phyloP scores from a whole-genome alignment of 225 moss, liverwort and hornwort genomes.

The Sphagnum contortum region DNA sequence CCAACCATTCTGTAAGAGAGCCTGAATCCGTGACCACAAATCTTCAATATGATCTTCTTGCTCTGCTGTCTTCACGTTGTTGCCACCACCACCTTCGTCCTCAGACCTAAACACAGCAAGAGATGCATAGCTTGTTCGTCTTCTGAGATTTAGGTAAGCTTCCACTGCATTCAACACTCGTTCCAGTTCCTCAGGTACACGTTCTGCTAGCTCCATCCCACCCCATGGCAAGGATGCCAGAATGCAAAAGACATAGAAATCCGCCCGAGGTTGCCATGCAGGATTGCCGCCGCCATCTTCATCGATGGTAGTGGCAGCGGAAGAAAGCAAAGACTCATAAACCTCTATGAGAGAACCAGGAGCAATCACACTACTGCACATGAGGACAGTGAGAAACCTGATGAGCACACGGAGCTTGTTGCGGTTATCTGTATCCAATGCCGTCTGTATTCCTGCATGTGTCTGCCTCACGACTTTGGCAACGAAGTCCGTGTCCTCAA shows the following conservation, averaged over 20 bases:
- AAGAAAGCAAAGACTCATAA: constrained; percentile 79
- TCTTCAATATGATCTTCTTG: constrained; percentile 72
- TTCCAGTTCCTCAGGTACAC: constrained; percentile 92
- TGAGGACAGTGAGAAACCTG: constrained; percentile 75
- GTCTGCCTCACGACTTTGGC: constrained; percentile 61
- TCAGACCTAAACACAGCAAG: constrained; percentile 49
- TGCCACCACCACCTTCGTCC: constrained; percentile 14
- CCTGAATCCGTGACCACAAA: constrained; percentile 77
- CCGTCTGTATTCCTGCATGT: constrained; percentile 65
- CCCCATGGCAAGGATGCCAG: constrained; percentile 92
- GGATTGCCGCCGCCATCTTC: constrained; percentile 97
- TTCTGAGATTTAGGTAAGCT: constrained; percentile 82
- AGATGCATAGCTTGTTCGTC: constrained; percentile 52
- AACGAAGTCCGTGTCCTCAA: constrained; percentile 75
- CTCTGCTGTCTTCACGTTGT: constrained; percentile 37
- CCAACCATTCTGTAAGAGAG: constrained; percentile 70
- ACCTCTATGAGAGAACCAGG: constrained; percentile 77
- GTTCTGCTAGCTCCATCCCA: constrained; percentile 93
- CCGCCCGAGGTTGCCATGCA: constrained; percentile 87
- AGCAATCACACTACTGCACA: constrained; percentile 84
- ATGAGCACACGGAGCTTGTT: constrained; percentile 72
- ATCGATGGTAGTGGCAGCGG: constrained; percentile 93
- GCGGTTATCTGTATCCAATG: constrained; percentile 67
- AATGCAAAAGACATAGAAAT: constrained; percentile 93
- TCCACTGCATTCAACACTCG: constrained; percentile 90